Evolutionary conservation across 2,329 filamentous ascomycete genomes (phyloP).

Genomic region (Aspergillus jensenii): DNA sequence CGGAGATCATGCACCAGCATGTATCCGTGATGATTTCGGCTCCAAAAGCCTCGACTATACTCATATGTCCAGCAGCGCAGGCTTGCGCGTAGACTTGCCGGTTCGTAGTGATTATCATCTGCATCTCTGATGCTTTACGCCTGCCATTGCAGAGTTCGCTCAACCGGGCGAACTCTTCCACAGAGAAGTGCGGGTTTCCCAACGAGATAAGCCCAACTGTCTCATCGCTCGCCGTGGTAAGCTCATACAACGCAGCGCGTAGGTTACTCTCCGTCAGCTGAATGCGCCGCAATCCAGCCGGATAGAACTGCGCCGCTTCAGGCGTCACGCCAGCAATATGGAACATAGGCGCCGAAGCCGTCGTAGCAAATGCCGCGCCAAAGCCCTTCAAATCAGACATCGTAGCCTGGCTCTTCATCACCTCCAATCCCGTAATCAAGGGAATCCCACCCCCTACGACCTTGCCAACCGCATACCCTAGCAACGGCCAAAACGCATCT

Average conservation of each 20-base stretch:
- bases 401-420: conserved; percentile 3
- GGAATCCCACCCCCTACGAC: conserved; percentile 35
- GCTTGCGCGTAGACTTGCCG: conserved; percentile 22
- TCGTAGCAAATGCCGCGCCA: conserved; percentile 47
- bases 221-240: conserved; percentile 19
- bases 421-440: conserved; percentile 36
- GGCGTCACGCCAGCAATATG: conserved; percentile 44
- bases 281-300: neutral
- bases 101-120: conserved; percentile 24
- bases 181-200: conserved; percentile 49
- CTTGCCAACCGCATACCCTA: conserved; percentile 41
- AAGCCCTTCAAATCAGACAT: conserved; percentile 45
- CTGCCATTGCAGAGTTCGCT: conserved; percentile 28
- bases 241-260: conserved; percentile 12
- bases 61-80: conserved; percentile 28
- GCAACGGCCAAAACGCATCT: conserved; percentile 40
- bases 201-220: conserved; percentile 43
- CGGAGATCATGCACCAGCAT: conserved; percentile 50
- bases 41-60: conserved; percentile 37
- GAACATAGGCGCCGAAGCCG: conserved; percentile 46
- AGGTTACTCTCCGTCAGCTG: neutral
- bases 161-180: conserved; percentile 37
- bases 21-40: conserved; percentile 45
- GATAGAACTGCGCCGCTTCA: conserved; percentile 27
- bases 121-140: conserved; percentile 17